Conservation (phyloP, 2,329 filamentous ascomycete species). For the Fusarium oxysporum region DNA sequence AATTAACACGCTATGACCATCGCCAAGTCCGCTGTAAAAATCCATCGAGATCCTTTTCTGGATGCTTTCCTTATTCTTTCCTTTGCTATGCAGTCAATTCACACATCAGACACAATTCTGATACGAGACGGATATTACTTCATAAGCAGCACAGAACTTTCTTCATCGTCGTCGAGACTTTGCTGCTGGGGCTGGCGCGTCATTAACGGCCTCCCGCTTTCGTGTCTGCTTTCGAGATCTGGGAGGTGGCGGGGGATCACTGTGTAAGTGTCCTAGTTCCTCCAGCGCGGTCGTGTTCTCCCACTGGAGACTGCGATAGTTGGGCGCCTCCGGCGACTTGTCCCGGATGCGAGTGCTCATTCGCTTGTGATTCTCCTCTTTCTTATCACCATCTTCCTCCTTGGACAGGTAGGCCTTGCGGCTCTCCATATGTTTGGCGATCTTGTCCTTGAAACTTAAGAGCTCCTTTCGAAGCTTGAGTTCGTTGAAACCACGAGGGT, state of each 20-base stretch:
- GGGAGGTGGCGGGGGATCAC: constrained; percentile 64
- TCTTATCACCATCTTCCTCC: constrained; percentile 51
- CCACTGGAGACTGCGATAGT: constrained; percentile 65
- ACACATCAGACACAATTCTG: not conserved
- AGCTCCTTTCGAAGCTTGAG: constrained; percentile 90
- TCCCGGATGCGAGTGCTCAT: constrained; percentile 61
- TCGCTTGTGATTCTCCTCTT: constrained; percentile 54
- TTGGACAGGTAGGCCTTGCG: constrained; percentile 75
- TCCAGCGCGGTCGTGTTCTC: constrained; percentile 68
- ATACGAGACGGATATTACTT: not conserved
- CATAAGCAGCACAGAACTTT: not conserved
- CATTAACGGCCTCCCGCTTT: constrained; percentile 61
- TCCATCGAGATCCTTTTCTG: constrained; percentile 13
- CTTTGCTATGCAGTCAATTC: constrained; percentile 18
- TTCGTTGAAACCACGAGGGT: constrained; percentile 87
- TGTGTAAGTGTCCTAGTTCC: constrained; percentile 68
- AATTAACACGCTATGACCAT: constrained; percentile 19
- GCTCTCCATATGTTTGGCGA: constrained; percentile 82
- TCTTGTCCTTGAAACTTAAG: constrained; percentile 78
- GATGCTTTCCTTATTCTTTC: constrained; percentile 6
- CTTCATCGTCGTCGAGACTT: constrained; percentile 49
- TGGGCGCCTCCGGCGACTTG: constrained; percentile 59
- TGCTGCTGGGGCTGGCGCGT: constrained; percentile 45
- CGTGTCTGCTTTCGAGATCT: constrained; percentile 62
- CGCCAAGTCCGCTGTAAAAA: constrained; percentile 10